Evolutionary conservation across 2,329 filamentous ascomycete species (phyloP).

Genomic region (Cadophora malorum): DNA sequence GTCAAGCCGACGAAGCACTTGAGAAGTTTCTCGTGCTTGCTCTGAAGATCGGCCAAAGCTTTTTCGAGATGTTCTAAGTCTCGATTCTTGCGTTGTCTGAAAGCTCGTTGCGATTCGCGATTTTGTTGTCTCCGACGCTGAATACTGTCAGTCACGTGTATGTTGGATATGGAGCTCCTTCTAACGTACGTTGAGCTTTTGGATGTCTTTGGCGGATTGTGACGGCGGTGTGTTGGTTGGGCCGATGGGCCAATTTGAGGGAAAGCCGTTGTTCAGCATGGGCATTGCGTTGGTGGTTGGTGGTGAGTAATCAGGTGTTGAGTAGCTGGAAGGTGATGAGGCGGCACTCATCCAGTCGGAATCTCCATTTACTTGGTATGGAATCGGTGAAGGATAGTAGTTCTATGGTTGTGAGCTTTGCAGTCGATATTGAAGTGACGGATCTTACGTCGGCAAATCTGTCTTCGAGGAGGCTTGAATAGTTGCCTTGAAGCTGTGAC

Average conservation of each 20-base stretch:
- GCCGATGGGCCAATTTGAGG: conserved; percentile 10
- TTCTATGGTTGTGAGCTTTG: background rate
- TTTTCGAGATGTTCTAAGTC: conserved; percentile 9
- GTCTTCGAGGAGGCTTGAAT: background rate
- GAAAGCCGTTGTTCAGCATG: conserved; percentile 6
- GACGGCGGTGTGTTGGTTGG: conserved; percentile 9
- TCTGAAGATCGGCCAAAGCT: conserved; percentile 3
- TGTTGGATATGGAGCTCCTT: background rate
- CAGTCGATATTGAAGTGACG: background rate
- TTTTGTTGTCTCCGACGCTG: conserved; percentile 16
- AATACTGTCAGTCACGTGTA: background rate
- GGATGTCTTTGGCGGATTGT: conserved; percentile 16
- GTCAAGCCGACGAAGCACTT: conserved; percentile 12
- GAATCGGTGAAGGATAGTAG: conserved; percentile 14
- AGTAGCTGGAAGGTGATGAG: conserved; percentile 13
- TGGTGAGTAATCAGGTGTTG: conserved; percentile 10
- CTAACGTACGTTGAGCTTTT: conserved; percentile 5
- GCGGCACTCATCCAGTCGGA: conserved; percentile 16
- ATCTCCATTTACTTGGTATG: conserved; percentile 9
- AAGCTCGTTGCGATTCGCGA: conserved; percentile 13
- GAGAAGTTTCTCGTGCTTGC: conserved; percentile 15
- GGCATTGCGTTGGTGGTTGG: conserved; percentile 1
- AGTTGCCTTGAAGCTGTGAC: conserved; percentile 7
- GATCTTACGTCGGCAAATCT: conserved; percentile 3
- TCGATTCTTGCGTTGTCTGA: conserved; percentile 10